Evolutionary conservation across 257 asterid species (phyloP), one percentile per base, ranked within the genome.

Genomic region (Cinchona pubescens): DNA sequence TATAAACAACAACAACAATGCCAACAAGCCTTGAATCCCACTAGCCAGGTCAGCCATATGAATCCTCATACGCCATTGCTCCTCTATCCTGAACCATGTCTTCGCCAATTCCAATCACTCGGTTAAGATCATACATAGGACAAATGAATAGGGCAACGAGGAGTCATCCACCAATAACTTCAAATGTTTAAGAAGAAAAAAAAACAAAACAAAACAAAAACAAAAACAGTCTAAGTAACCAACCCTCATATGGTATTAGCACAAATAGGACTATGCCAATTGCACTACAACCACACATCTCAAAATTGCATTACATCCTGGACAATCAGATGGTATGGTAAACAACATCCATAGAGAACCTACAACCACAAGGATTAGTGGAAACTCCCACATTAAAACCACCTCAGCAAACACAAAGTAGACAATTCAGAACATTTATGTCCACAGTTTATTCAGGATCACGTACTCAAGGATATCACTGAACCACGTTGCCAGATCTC

Each of bases 341-440:
- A 68, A 29, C 0, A 14, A 13, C 34, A 45, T 7, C n/a, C n/a
- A 5, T 56, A 45, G 11, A 14, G 9, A 43, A 35, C 19, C 27
- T 38, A 13, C 38, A 38, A 66, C 14, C 51, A 38, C 6, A 74
- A 63, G 34, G 0, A 56, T 55, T 7, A 55, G 40, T 10, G 2
- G 29, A 8, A 27, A 5, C 38, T 23, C 55, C 65, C 12, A 32
- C 14, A 49, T 32, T 13, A 55, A 19, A 21, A 55, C 29, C 32
- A 16, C 48, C 65, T 18, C 19, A 64, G 53, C 11, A 74, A 74
- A 48, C 73, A 75, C 30, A 45, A 75, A n/a, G 19, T 51, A 68
- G 73, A 68, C 14, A 9, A 40, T n/a, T 43, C 40, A 18, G 16
- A 1, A 27, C 37, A 42, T 18, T 27, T 0, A 12, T 67, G 58